Conservation (phyloP, 306 rosid genomes). For the Begonia masoniana region DNA sequence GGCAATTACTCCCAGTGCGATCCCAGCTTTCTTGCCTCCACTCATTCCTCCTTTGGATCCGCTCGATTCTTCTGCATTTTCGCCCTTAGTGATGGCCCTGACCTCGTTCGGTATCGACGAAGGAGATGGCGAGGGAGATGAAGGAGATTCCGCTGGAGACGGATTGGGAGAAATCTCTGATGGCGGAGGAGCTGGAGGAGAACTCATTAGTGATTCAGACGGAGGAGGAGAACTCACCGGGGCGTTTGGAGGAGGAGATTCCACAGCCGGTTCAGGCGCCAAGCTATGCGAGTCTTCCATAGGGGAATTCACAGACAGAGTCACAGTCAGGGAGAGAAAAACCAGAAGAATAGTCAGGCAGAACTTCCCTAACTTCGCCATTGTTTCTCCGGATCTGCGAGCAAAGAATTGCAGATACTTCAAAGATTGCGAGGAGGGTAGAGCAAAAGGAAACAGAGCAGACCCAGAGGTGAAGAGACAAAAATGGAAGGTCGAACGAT, state of each 20-base stretch:
- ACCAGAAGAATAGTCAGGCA: conserved; percentile 11
- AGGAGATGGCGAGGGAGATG: conserved; percentile 8
- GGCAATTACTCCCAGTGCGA: conserved; percentile 43
- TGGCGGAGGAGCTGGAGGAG: conserved; percentile 29
- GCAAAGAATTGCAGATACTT: neutral
- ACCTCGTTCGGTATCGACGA: neutral
- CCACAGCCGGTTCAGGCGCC: conserved; percentile 6
- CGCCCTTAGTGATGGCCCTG: conserved; percentile 10
- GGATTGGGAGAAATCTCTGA: conserved; percentile 15
- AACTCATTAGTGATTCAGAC: conserved; percentile 1
- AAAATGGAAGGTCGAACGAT: neutral
- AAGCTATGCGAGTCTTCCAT: conserved; percentile 21
- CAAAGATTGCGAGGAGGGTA: conserved; percentile 1
- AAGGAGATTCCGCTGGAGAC: conserved; percentile 4
- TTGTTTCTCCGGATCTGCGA: conserved; percentile 1
- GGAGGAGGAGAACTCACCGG: conserved; percentile 28
- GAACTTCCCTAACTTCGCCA: conserved; percentile 24
- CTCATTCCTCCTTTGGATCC: conserved; percentile 38
- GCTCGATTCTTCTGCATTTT: neutral
- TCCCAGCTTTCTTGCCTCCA: conserved; percentile 55
- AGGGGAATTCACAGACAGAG: conserved; percentile 19
- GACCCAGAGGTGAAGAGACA: neutral
- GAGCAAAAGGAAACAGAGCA: neutral
- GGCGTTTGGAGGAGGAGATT: conserved; percentile 13
- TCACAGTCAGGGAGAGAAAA: conserved; percentile 9